Conservation (phyloP, 192 early-diverging fungal species). For the Coemansia sp. region DNA sequence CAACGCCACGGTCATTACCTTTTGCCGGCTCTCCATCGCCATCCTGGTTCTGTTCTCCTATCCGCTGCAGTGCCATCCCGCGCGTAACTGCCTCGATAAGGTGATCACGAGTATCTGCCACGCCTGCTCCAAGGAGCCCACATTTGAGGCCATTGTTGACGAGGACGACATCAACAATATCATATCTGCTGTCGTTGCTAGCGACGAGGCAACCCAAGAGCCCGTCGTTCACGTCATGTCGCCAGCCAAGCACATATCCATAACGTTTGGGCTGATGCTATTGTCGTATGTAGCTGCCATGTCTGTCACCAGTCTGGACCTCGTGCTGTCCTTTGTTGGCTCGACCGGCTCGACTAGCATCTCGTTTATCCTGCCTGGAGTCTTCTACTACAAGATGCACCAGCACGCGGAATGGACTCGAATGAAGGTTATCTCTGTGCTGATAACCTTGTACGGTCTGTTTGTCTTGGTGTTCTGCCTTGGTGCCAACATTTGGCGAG, state of each 20-base stretch:
- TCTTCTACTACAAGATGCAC: slow-evolving; percentile 91
- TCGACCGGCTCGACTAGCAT: slow-evolving; percentile 96
- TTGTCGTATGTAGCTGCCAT: slow-evolving; percentile 76
- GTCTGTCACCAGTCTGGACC: slow-evolving; percentile 75
- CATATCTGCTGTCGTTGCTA: neutral
- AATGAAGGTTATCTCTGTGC: slow-evolving; percentile 67
- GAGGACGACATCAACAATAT: neutral
- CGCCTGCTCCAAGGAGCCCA: slow-evolving; percentile 36
- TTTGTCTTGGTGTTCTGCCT: slow-evolving; percentile 83
- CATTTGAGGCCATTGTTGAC: slow-evolving; percentile 28
- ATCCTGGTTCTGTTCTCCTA: slow-evolving; percentile 89
- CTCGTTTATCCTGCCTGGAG: slow-evolving; percentile 93
- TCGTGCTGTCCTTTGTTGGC: slow-evolving; percentile 91
- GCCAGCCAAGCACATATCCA: slow-evolving; percentile 58
- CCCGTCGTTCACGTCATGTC: slow-evolving; percentile 48
- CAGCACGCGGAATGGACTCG: slow-evolving; percentile 62
- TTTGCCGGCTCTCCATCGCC: slow-evolving; percentile 88
- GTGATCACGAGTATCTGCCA: slow-evolving; percentile 57
- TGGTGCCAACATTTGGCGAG: slow-evolving; percentile 63
- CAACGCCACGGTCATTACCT: slow-evolving; percentile 66
- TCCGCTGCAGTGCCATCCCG: slow-evolving; percentile 94
- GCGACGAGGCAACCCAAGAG: slow-evolving; percentile 20
- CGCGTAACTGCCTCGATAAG: slow-evolving; percentile 88
- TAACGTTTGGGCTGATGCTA: slow-evolving; percentile 73
- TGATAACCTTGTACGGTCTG: slow-evolving; percentile 68